Evolutionary conservation across 2,329 filamentous ascomycete species (phyloP), one percentile per base, ranked within the genome.

Genomic region (Fusarium azukiicola): DNA sequence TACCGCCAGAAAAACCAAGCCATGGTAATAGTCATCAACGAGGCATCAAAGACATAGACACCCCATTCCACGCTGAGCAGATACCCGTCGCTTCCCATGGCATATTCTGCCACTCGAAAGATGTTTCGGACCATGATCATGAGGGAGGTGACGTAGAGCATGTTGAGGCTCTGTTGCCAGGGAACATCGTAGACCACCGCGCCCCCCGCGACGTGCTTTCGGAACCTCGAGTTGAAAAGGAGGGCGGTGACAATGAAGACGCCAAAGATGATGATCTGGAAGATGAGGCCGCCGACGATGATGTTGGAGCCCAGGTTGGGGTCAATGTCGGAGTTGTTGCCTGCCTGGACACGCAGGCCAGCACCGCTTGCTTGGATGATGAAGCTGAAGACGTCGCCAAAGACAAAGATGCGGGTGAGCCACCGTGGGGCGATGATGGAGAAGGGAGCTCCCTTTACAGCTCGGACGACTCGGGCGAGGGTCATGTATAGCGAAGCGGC

Each of bases 191-290:
- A 36, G 42, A 47, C 63, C 58, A 54, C 87, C 0, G 44, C 42
- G 12, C 63, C 44, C 8, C 63, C 42, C 8, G 63, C 63, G 6
- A 47, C 63, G 21, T 67, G 63, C 3, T 46, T 67, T 49, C 44
- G 44, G 44, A 67, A 67, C 38, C 27, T 67, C 21, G 44, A 47
- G 63, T 49, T 49, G 19, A 67, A 49, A 4, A 67, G 7, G 3
- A 67, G 14, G 6, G 44, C 42, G 2, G 88, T 86, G 3, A 88
- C 58, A n/a, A 92, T 84, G 78, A 93, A 94, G 36, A 92, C 84
- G 13, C 86, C 86, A 73, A 94, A 93, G 52, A 91, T 88, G 32
- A 91, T 46, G 19, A 94, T 87, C 78, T 94, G 93, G n/a, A 94
- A 82, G 23, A 91, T 83, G 8, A 94, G 84, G 6, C 93, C 92